A percentile compares a stretch with the other conserved stretches of the same genome.
These are phyloP conservation scores for Hypholoma fasciculare DNA, from an alignment of 768 basidiomycete genomes.

Conservation along the genomic window DNA sequence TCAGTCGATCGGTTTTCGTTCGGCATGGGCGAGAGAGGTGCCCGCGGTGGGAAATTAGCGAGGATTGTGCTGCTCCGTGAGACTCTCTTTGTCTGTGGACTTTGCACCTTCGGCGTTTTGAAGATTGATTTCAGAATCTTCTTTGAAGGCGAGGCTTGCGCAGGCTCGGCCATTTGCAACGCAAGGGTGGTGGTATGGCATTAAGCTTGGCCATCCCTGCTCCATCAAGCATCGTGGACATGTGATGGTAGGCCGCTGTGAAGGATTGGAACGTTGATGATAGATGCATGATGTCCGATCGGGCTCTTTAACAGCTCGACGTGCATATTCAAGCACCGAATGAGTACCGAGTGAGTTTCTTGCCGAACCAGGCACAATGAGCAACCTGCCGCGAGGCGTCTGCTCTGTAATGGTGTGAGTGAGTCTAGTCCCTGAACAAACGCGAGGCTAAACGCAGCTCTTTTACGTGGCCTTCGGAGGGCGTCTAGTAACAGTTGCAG, in stretches of 20 bases:
- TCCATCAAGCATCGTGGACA: neutral
- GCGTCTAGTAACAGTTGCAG: neutral
- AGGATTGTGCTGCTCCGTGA: neutral
- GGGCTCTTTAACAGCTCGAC: neutral
- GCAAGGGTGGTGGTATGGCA: neutral
- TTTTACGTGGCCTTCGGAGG: too few species aligned
- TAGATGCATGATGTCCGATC: neutral
- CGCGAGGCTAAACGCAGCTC: too few species aligned
- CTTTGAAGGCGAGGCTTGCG: neutral
- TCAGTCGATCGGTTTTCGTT: neutral
- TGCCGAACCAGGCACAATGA: too few species aligned
- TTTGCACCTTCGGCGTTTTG: neutral
- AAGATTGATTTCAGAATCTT: slow-evolving; percentile 1
- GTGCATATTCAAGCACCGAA: too few species aligned
- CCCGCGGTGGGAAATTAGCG: neutral
- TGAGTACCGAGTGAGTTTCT: too few species aligned
- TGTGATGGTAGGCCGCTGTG: neutral
- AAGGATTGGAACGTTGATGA: neutral
- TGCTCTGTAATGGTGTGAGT: too few species aligned
- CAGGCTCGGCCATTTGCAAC: neutral
- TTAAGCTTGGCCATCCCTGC: neutral
- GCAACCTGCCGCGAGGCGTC: too few species aligned
- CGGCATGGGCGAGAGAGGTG: neutral
- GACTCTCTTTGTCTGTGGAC: neutral
- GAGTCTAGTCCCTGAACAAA: too few species aligned